These are phyloP conservation scores for Cerrena zonata DNA, from an alignment of 1,284 basidiomycete genomes.

Conservation along the genomic window DNA sequence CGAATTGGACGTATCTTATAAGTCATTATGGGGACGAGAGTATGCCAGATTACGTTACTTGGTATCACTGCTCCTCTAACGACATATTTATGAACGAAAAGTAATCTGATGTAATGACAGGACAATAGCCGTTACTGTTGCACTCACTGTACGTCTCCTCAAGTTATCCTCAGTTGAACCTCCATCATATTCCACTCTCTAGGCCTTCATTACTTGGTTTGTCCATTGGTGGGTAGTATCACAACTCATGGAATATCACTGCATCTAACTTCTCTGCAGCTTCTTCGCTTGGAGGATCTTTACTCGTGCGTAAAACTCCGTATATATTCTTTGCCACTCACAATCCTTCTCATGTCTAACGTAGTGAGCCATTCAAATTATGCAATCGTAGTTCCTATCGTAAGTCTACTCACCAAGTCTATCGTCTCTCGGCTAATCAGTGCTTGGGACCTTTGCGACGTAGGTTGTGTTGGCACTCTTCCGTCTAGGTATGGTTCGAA, in stretches of 20 bases:
- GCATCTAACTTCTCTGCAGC: not conserved
- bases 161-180: constrained; percentile 13
- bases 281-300: constrained; percentile 5
- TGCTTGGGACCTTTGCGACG: no score
- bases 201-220: constrained; percentile 16
- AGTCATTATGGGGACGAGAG: constrained; percentile 7
- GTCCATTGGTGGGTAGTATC: constrained; percentile 33
- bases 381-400: constrained; percentile 31
- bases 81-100: not conserved
- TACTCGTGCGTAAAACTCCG: constrained; percentile 3
- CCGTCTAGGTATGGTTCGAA: constrained; percentile 10
- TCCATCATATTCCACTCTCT: not conserved
- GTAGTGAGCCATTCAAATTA: constrained; percentile 34
- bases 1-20: constrained; percentile 15
- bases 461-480: constrained; percentile 10
- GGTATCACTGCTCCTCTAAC: constrained; percentile 13
- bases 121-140: constrained; percentile 18
- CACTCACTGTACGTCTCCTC: constrained; percentile 16
- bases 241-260: not conserved
- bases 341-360: not conserved
- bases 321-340: no score
- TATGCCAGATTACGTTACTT: constrained; percentile 20
- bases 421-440: not conserved
- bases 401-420: constrained; percentile 16
- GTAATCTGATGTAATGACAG: not conserved